Conservation (phyloP, 805 yeast genomes). For the Candida schatavii region DNA sequence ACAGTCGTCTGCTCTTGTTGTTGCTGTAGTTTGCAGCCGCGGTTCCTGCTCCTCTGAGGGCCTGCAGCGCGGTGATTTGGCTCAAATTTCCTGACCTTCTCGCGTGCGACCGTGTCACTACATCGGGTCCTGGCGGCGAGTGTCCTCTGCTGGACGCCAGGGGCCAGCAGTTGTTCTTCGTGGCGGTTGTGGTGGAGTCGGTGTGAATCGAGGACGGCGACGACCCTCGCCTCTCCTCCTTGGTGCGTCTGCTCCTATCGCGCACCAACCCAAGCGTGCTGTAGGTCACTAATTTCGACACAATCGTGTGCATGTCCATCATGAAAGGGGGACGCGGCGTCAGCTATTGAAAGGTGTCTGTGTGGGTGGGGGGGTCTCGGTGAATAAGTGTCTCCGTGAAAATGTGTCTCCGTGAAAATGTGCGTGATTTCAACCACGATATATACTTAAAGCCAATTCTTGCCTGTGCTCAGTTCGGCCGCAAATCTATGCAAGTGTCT, state of each 20-base stretch:
- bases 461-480: too few relatives aligned
- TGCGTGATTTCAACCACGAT: too few relatives aligned
- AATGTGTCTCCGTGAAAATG: too few relatives aligned
- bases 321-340: too few relatives aligned
- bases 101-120: background rate
- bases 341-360: too few relatives aligned
- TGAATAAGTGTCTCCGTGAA: too few relatives aligned
- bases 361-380: too few relatives aligned
- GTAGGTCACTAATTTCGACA: conserved; percentile 4
- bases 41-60: background rate
- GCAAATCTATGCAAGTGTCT: too few relatives aligned
- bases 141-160: background rate
- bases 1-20: too few relatives aligned
- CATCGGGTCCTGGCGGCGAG: background rate
- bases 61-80: conserved; percentile 5
- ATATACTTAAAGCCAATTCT: too few relatives aligned
- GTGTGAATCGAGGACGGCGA: background rate
- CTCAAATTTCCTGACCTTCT: conserved; percentile 3
- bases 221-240: background rate
- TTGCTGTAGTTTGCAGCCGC: too few relatives aligned
- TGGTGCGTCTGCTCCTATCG: background rate
- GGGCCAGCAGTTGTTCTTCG: background rate
- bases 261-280: conserved; percentile 4
- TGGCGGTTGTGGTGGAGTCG: background rate
- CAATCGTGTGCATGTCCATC: conserved; percentile 4